phyloP scores from a whole-genome alignment of 331 rosid genomes.

The Arachis monticola region DNA sequence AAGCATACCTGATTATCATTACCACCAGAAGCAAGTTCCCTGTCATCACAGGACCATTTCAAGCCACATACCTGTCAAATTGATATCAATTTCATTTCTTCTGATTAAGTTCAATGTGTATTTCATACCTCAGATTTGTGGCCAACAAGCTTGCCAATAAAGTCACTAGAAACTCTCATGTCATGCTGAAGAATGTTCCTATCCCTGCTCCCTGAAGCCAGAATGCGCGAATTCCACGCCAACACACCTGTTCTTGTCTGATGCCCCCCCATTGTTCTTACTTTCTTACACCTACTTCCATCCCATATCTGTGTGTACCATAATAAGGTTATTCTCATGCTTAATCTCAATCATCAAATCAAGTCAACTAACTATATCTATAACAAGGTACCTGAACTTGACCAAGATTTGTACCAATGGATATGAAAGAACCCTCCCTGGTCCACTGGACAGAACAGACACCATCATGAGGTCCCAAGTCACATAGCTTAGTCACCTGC shows the following conservation, averaged over 20 bases:
- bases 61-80: constrained; percentile 86
- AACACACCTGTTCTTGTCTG: constrained; percentile 98
- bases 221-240: constrained; percentile 92
- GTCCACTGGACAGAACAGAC: constrained; percentile 99
- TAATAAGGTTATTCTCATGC: background rate
- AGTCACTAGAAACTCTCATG: constrained; percentile 80
- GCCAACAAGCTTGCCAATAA: constrained; percentile 79
- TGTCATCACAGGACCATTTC: constrained; percentile 96
- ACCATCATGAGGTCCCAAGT: constrained; percentile 95
- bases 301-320: constrained; percentile 86
- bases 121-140: constrained; percentile 93
- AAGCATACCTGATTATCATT: constrained; percentile 90
- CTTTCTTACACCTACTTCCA: constrained; percentile 86
- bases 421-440: constrained; percentile 88
- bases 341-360: constrained; percentile 32
- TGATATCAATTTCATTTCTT: constrained; percentile 21
- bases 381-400: constrained; percentile 86
- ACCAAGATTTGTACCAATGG: constrained; percentile 86
- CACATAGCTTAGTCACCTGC: constrained; percentile 95
- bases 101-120: background rate
- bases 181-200: constrained; percentile 95
- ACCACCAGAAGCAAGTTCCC: constrained; percentile 99
- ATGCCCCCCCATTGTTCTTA: constrained; percentile 96
- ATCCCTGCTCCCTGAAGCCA: constrained; percentile 97
- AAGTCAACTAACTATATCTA: background rate